phyloP scores from a whole-genome alignment of 495 filamentous ascomycete species.

The Cercophora samala region DNA sequence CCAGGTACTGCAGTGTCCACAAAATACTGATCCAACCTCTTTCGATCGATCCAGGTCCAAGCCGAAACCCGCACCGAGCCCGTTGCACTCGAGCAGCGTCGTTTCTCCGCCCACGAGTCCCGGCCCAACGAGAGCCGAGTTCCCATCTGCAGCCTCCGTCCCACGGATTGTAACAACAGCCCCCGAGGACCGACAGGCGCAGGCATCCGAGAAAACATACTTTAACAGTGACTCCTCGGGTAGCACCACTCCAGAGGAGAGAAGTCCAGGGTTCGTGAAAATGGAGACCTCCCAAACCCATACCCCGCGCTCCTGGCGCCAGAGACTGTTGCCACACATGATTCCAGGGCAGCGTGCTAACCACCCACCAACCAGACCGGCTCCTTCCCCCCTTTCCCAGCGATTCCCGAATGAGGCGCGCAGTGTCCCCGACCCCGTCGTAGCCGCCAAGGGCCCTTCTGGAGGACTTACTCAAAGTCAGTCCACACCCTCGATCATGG shows the following conservation, averaged over 20 bases:
- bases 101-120: slow-evolving; percentile 43
- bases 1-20: slow-evolving; percentile 35
- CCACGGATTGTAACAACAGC: slow-evolving; percentile 40
- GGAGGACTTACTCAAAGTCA: slow-evolving; percentile 33
- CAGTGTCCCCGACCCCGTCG: slow-evolving; percentile 35
- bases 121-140: slow-evolving; percentile 39
- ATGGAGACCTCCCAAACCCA: slow-evolving; percentile 13
- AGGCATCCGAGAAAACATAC: slow-evolving; percentile 32
- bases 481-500: slow-evolving; percentile 29
- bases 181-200: slow-evolving; percentile 25
- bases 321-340: slow-evolving; percentile 16
- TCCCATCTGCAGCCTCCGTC: slow-evolving; percentile 32
- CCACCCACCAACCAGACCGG: slow-evolving; percentile 31
- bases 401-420: slow-evolving; percentile 44
- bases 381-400: slow-evolving; percentile 27
- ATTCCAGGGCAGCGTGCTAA: slow-evolving; percentile 26
- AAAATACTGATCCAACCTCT: slow-evolving; percentile 36
- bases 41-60: slow-evolving; percentile 34
- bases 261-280: slow-evolving; percentile 35
- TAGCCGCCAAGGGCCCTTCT: slow-evolving; percentile 34
- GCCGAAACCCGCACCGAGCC: slow-evolving; percentile 42
- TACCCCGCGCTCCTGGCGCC: slow-evolving; percentile 16
- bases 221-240: slow-evolving; percentile 39
- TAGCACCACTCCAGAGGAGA: slow-evolving; percentile 32
- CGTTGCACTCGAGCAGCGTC: slow-evolving; percentile 39